Evolutionary conservation across 495 filamentous ascomycete species (phyloP).

Genomic region (Aspergillus indologenus): DNA sequence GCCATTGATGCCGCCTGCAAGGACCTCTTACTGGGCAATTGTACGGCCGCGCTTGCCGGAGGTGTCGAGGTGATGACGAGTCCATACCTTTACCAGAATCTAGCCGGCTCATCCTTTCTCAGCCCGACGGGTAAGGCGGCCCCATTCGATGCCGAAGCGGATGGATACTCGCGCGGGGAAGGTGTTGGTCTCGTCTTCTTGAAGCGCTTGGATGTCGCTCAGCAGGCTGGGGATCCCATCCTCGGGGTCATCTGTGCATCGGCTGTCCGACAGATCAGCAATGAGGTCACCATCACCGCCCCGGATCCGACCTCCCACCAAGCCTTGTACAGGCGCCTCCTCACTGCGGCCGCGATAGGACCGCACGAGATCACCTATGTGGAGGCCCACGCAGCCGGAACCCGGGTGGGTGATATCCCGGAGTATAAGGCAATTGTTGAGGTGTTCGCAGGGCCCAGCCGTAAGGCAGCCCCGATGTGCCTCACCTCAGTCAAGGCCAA

Average conservation of each 20-base stretch:
- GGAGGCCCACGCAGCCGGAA: slow-evolving; percentile 76
- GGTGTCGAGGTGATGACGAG: slow-evolving; percentile 40
- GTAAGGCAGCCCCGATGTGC: not conserved
- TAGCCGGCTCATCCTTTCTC: slow-evolving; percentile 31
- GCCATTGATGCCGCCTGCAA: slow-evolving; percentile 36
- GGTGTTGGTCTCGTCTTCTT: slow-evolving; percentile 59
- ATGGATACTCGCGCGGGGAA: slow-evolving; percentile 72
- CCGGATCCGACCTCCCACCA: too few relatives aligned
- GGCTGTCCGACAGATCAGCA: too few relatives aligned
- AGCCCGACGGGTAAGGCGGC: slow-evolving; percentile 53
- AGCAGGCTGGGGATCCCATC: slow-evolving; percentile 59
- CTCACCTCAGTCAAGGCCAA: slow-evolving; percentile 45
- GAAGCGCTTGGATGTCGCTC: slow-evolving; percentile 58
- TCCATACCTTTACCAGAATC: slow-evolving; percentile 27
- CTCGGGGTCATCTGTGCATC: slow-evolving; percentile 58
- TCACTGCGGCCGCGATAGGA: slow-evolving; percentile 55
- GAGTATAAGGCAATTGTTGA: slow-evolving; percentile 44
- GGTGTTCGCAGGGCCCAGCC: slow-evolving; percentile 16
- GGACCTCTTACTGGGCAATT: slow-evolving; percentile 31
- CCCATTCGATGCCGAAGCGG: slow-evolving; percentile 63
- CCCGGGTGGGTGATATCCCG: slow-evolving; percentile 63
- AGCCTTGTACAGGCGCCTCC: too few relatives aligned
- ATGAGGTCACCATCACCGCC: too few relatives aligned
- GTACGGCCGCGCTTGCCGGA: slow-evolving; percentile 32
- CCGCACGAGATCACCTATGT: slow-evolving; percentile 62